Base-by-base conservation (phyloP, 805 yeast species). In the Starmerella asiatica region DNA sequence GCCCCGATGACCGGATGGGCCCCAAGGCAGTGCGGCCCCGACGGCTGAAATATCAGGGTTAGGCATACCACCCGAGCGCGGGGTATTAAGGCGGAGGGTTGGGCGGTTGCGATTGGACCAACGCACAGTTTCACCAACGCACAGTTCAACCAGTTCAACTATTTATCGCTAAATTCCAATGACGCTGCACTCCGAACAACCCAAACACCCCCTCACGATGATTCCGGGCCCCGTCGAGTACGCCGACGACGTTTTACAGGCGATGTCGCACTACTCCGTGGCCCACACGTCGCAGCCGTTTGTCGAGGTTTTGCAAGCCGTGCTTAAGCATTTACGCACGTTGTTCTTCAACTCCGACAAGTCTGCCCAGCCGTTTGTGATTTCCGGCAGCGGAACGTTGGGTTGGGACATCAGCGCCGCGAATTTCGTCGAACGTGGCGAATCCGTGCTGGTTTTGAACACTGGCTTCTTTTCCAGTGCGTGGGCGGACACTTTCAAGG, bases 351-450 rank as follows among this genome's bases (percentile, higher is more conserved):
- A 88, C 21, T 63, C 73, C 21, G 74, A 70, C 52, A 59, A 72
- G 12, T 56, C 61, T n/a, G 72, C 91, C 28, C 94, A 83, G 63
- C 83, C 86, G 6, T 68, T 81, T 44, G 81, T 88, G 14, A 56
- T 88, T 42, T 70, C 91, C 3, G 97, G 96, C 32, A 79, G 93
- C 2, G 97, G 97, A 42, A 84, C 96, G 17, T 68, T 86, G 31
- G 97, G 97, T 28, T 86, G 95, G 94, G 97, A 86, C 55, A 65
- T 86, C 46, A 77, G 74, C 31, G 93, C 79, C 20, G 70, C 93
- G 26, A 86, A 88, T 62, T 67, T 85, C 49, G 54, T 83, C 39
- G 60, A 61, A 46, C 54, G 63, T 15, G 76, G 75, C 40, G 94
- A 85, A 43, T 69, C 73, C 34, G 88, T 75, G 5, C 70, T 88